A percentile compares a stretch with the other conserved stretches of the same genome.
phyloP scores from a whole-genome alignment of 2,329 filamentous ascomycete species.

The Colletotrichum sp. region DNA sequence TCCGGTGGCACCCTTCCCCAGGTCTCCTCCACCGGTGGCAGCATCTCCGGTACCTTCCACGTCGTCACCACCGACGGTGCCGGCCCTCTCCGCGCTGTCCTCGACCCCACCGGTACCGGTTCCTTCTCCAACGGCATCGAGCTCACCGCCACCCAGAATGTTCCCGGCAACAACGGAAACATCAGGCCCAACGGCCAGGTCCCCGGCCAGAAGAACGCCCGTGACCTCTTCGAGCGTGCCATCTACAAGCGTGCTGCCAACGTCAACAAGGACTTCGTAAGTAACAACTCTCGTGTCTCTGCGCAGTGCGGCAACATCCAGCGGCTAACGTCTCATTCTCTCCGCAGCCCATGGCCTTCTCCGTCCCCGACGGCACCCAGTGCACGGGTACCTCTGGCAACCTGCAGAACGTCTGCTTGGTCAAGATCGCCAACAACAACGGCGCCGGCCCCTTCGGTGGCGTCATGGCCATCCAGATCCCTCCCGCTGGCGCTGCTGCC shows the following conservation, averaged over 20 bases:
- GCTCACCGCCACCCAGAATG: constrained; percentile 33
- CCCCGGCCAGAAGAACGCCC: not conserved
- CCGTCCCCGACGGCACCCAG: constrained; percentile 39
- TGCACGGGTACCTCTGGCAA: constrained; percentile 39
- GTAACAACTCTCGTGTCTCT: not conserved
- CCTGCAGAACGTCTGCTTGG: constrained; percentile 40
- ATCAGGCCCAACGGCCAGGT: constrained; percentile 27
- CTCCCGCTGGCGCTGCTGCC: constrained; percentile 7
- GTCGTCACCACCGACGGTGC: constrained; percentile 46
- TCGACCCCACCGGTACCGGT: constrained; percentile 41
- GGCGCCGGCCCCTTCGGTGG: constrained; percentile 44
- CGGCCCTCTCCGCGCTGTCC: constrained; percentile 39
- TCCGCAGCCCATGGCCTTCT: constrained; percentile 32
- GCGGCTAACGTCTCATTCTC: not conserved
- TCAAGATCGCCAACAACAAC: constrained; percentile 47
- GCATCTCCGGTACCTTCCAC: constrained; percentile 39
- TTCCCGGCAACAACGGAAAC: constrained; percentile 39
- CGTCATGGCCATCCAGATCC: constrained; percentile 43
- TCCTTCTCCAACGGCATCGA: constrained; percentile 31
- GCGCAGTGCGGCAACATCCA: not conserved
- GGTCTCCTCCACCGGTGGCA: constrained; percentile 35
- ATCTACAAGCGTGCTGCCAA: constrained; percentile 32
- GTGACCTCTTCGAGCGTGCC: constrained; percentile 24
- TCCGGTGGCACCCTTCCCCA: constrained; percentile 44
- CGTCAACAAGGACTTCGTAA: constrained; percentile 30